Evolutionary conservation across 306 rosid genomes (phyloP).

Genomic region (Boehmeria nivea): DNA sequence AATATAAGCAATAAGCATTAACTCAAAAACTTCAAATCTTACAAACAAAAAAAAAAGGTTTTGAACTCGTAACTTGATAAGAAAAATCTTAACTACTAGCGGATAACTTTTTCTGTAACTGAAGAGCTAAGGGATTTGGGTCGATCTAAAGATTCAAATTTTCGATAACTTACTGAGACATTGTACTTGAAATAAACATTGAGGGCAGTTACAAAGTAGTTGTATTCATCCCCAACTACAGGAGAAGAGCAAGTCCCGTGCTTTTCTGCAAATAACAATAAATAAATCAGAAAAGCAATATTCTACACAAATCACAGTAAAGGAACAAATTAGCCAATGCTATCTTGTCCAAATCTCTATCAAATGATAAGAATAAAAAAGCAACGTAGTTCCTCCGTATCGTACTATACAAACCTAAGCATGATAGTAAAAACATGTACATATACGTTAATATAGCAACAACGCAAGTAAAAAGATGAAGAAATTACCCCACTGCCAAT

Average conservation of each 20-base stretch:
- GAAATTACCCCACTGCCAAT: slow-evolving; percentile 90
- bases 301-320: background rate
- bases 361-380: too few species aligned
- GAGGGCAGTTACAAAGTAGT: slow-evolving; percentile 57
- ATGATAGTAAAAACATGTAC: background rate
- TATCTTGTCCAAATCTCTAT: too few species aligned
- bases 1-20: background rate
- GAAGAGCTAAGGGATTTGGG: slow-evolving; percentile 4
- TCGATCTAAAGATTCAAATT: background rate
- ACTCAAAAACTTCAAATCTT: background rate
- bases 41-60: background rate
- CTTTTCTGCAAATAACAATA: slow-evolving; percentile 64
- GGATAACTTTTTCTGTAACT: background rate
- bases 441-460: too few species aligned
- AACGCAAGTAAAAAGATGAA: slow-evolving; percentile 24
- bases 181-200: slow-evolving; percentile 80
- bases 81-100: background rate
- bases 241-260: slow-evolving; percentile 90
- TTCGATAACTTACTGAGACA: slow-evolving; percentile 67
- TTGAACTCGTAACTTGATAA: background rate
- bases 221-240: slow-evolving; percentile 65
- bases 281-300: slow-evolving; percentile 20
- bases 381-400: too few species aligned
- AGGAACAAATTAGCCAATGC: too few species aligned
- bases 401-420: too few species aligned